phyloP scores from a whole-genome alignment of 2,329 filamentous ascomycete genomes.

The Epichloe sibirici region DNA sequence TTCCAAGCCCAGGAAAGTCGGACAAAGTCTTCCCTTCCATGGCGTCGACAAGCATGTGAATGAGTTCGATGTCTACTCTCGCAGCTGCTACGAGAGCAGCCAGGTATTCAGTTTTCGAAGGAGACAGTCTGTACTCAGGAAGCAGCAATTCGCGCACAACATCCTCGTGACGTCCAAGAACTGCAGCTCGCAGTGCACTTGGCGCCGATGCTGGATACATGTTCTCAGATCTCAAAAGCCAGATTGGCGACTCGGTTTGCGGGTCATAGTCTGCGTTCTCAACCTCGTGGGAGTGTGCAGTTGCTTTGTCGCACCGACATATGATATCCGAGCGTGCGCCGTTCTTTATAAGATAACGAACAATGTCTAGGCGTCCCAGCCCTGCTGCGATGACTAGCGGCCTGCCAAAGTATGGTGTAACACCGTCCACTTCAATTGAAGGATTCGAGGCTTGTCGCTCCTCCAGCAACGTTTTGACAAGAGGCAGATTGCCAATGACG shows the following conservation, averaged over 20 bases:
- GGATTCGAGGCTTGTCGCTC: background rate
- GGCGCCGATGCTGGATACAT: background rate
- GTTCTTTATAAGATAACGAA: background rate
- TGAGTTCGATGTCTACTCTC: background rate
- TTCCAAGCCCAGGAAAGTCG: background rate
- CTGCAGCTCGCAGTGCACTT: slow-evolving; percentile 1
- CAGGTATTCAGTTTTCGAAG: background rate
- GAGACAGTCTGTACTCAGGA: background rate
- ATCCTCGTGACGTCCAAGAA: background rate
- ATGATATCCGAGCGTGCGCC: background rate
- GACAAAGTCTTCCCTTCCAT: background rate
- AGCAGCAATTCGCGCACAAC: background rate
- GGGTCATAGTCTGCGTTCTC: too few relatives aligned
- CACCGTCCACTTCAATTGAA: background rate
- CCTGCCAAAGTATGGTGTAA: background rate
- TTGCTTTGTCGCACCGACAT: background rate
- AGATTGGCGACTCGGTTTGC: too few relatives aligned
- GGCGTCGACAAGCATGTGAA: background rate
- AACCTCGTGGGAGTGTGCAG: too few relatives aligned
- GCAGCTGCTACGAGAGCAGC: background rate
- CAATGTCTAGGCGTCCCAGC: background rate
- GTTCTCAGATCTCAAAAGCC: too few relatives aligned
- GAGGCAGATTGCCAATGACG: background rate
- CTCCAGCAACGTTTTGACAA: background rate
- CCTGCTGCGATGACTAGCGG: background rate